Conservation (phyloP, 164 flowering plant genomes). For the grape (Vitis vinifera) region DNA sequence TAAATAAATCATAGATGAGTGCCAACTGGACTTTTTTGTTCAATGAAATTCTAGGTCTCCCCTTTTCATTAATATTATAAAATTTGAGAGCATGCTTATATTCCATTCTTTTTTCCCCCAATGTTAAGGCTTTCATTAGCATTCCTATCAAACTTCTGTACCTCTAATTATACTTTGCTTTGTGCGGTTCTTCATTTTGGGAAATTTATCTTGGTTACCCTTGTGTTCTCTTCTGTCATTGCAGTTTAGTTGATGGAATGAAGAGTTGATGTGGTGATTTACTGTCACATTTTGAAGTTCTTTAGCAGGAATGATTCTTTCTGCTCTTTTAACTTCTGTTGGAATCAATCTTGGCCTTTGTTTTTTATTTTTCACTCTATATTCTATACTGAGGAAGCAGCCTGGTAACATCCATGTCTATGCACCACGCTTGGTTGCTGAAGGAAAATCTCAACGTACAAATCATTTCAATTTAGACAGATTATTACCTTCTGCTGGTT, state of each 20-base stretch:
- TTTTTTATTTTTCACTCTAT: constrained; percentile 62
- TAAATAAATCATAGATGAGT: too few species aligned
- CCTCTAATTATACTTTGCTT: too few species aligned
- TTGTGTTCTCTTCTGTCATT: not conserved
- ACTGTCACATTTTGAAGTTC: not conserved
- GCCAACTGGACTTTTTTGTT: too few species aligned
- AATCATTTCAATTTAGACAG: constrained; percentile 50
- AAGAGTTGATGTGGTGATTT: not conserved
- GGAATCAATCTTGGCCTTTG: constrained; percentile 90
- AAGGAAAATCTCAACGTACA: constrained; percentile 36
- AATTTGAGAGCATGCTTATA: too few species aligned
- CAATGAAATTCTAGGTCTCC: too few species aligned
- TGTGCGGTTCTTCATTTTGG: too few species aligned
- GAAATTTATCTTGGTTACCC: too few species aligned
- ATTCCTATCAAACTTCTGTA: too few species aligned
- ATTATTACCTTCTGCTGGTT: constrained; percentile 73
- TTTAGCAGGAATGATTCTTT: constrained; percentile 60
- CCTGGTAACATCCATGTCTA: constrained; percentile 65
- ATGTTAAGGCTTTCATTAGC: too few species aligned
- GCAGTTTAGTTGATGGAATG: constrained; percentile 1
- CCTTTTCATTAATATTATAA: too few species aligned
- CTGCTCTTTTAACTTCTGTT: constrained; percentile 88
- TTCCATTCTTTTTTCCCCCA: too few species aligned
- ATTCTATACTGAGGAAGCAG: constrained; percentile 81
- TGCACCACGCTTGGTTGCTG: constrained; percentile 68